A percentile compares a stretch with the other conserved stretches of the same genome.
Evolutionary conservation across 2,329 filamentous ascomycete species (phyloP).

Genomic region (Aspergillus intermedius): DNA sequence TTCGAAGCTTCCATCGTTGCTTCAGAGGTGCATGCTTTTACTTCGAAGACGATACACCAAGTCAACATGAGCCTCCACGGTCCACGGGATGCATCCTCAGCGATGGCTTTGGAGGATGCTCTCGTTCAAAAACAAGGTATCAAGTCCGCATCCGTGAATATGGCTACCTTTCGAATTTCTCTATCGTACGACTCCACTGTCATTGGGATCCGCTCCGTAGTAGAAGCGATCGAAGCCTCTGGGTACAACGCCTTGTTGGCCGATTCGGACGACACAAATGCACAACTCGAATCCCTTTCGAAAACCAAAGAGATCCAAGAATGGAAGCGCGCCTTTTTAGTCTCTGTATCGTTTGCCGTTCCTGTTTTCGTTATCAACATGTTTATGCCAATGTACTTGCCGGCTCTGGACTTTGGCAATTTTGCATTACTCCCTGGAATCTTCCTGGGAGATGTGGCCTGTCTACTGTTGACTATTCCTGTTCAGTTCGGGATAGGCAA

Average conservation of each 20-base stretch:
- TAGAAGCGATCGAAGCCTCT: slow-evolving; percentile 71
- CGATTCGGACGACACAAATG: slow-evolving; percentile 91
- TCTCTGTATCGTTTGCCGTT: slow-evolving; percentile 73
- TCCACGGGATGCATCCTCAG: slow-evolving; percentile 63
- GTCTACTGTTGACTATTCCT: slow-evolving; percentile 76
- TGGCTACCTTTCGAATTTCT: slow-evolving; percentile 65
- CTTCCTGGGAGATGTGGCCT: slow-evolving; percentile 81
- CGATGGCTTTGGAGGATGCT: slow-evolving; percentile 62
- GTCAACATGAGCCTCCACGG: slow-evolving; percentile 83
- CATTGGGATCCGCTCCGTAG: slow-evolving; percentile 73
- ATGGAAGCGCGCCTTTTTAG: slow-evolving; percentile 75
- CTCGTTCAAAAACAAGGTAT: slow-evolving; percentile 64
- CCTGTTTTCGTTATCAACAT: slow-evolving; percentile 91
- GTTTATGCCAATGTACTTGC: slow-evolving; percentile 82
- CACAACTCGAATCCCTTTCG: slow-evolving; percentile 87
- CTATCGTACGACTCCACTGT: slow-evolving; percentile 65
- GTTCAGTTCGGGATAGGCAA: slow-evolving; percentile 95
- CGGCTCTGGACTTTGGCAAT: slow-evolving; percentile 68
- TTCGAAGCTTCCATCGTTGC: slow-evolving; percentile 83
- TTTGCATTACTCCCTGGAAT: slow-evolving; percentile 63
- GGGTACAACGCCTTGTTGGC: slow-evolving; percentile 86
- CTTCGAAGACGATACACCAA: slow-evolving; percentile 52
- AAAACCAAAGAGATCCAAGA: slow-evolving; percentile 96
- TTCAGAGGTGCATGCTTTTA: slow-evolving; percentile 56
- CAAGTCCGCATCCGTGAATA: slow-evolving; percentile 63